Percentiles rank a stretch among this genome's conserved stretches.
Evolutionary conservation across 306 rosid species (phyloP).

Genomic region (Vachellia collinsii): DNA sequence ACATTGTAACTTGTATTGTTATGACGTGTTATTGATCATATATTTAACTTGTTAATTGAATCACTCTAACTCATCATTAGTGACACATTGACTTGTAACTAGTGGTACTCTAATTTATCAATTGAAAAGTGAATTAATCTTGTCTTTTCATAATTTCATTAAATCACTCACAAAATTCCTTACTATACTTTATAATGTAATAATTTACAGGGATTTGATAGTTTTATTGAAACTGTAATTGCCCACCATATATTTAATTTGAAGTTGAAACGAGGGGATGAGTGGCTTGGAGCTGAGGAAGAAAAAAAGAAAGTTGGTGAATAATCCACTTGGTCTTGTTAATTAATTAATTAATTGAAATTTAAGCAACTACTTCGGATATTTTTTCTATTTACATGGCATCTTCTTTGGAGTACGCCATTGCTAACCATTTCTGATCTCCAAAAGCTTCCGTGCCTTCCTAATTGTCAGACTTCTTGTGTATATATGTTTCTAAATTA

Average conservation of each 20-base stretch:
- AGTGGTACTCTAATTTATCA: too few relatives aligned
- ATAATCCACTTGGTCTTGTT: not conserved
- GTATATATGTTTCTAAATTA: not conserved
- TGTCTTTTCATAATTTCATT: too few relatives aligned
- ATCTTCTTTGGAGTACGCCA: constrained; percentile 8
- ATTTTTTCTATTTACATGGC: not conserved
- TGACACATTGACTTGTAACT: too few relatives aligned
- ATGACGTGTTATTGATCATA: too few relatives aligned
- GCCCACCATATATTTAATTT: not conserved
- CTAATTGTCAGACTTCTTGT: not conserved
- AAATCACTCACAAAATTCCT: too few relatives aligned
- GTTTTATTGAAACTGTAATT: too few relatives aligned
- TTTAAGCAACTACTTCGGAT: not conserved
- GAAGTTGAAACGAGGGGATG: not conserved
- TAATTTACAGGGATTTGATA: too few relatives aligned
- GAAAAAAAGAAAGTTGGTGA: not conserved
- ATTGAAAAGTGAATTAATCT: too few relatives aligned
- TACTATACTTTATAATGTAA: too few relatives aligned
- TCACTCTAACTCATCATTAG: too few relatives aligned
- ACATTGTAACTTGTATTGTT: too few relatives aligned
- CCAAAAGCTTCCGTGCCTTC: not conserved
- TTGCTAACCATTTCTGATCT: not conserved
- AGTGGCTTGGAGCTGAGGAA: not conserved
- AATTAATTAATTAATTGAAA: not conserved
- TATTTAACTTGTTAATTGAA: too few relatives aligned